These are phyloP conservation scores for Protomyces gravidus DNA, from an alignment of 1,139 yeast species.

Conservation along the genomic window DNA sequence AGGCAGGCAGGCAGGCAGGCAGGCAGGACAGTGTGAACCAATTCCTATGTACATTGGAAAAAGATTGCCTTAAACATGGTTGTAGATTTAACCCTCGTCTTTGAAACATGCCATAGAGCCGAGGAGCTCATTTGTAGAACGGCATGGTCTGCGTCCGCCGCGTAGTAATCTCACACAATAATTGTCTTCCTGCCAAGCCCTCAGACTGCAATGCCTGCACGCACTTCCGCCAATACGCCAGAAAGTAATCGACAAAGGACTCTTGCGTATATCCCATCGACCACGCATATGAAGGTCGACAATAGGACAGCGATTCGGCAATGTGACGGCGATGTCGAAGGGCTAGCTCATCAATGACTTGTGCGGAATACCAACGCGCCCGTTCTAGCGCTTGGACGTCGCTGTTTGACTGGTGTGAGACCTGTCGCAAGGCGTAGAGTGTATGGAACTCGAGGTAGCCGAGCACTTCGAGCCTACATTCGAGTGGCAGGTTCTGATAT, in stretches of 20 bases:
- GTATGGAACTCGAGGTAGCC: background rate
- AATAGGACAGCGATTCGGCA: background rate
- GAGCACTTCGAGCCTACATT: background rate
- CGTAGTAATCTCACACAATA: background rate
- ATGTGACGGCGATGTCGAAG: background rate
- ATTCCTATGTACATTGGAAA: no score
- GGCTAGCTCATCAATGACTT: background rate
- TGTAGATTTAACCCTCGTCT: no score
- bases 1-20: no score
- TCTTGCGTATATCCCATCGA: background rate
- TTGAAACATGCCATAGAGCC: no score
- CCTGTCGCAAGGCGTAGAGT: background rate
- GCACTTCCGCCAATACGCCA: background rate
- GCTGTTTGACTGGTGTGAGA: background rate
- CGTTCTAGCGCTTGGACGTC: background rate
- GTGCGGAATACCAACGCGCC: background rate
- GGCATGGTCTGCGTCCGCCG: background rate
- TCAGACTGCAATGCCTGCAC: background rate
- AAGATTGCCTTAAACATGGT: no score
- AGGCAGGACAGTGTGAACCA: no score
- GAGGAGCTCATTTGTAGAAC: background rate
- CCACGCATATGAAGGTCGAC: slow-evolving; percentile 2
- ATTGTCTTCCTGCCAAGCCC: background rate
- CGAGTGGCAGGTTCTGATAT: background rate
- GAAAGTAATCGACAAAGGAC: background rate